Conservation (phyloP, 805 yeast genomes). For the Peterozyma xylosa region DNA sequence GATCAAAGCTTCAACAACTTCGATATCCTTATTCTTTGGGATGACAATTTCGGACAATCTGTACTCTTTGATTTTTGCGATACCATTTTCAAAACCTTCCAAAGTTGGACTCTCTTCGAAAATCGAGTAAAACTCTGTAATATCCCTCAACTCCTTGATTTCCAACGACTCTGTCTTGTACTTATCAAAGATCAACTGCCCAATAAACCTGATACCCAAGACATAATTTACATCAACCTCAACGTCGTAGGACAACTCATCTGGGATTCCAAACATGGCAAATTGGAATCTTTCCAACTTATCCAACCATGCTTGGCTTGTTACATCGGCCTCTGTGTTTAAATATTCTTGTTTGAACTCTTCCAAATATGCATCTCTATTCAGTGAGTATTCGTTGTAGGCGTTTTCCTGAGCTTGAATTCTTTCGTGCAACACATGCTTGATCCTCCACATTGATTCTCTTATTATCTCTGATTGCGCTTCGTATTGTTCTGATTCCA, state of each 20-base stretch:
- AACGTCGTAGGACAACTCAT: slow-evolving; percentile 52
- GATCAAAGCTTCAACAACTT: slow-evolving; percentile 26
- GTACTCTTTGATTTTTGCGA: slow-evolving; percentile 25
- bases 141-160: slow-evolving; percentile 32
- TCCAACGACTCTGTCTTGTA: slow-evolving; percentile 31
- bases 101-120: slow-evolving; percentile 27
- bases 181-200: slow-evolving; percentile 57
- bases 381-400: slow-evolving; percentile 32
- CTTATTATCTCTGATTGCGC: slow-evolving; percentile 36
- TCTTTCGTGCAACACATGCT: slow-evolving; percentile 84
- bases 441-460: slow-evolving; percentile 69
- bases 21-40: slow-evolving; percentile 26
- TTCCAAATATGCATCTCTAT: slow-evolving; percentile 39
- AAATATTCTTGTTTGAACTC: slow-evolving; percentile 57
- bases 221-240: slow-evolving; percentile 51
- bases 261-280: slow-evolving; percentile 80
- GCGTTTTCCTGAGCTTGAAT: slow-evolving; percentile 63
- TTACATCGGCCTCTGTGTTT: slow-evolving; percentile 44
- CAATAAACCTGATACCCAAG: slow-evolving; percentile 62
- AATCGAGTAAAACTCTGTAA: slow-evolving; percentile 26
- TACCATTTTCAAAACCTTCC: slow-evolving; percentile 26
- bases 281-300: slow-evolving; percentile 72
- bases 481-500: slow-evolving; percentile 13
- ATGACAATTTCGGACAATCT: slow-evolving; percentile 22
- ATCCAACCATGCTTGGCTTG: slow-evolving; percentile 50